A percentile compares a stretch with the other conserved stretches of the same genome.
Evolutionary conservation across 805 yeast species (phyloP).

Genomic region (Cyberlindnera bimundalis): DNA sequence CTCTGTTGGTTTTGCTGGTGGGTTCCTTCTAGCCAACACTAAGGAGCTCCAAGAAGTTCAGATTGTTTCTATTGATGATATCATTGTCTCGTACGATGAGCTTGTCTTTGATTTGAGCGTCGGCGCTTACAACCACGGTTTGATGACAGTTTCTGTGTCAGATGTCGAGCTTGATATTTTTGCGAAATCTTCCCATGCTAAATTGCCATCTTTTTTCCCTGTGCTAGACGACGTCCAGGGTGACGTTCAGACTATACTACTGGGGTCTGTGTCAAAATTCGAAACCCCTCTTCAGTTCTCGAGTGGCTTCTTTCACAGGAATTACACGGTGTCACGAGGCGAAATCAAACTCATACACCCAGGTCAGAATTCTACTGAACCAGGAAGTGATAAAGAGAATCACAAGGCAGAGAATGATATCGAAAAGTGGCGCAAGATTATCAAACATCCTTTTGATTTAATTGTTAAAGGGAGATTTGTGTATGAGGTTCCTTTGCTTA

Average conservation of each 20-base stretch:
- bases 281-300: conserved; percentile 73
- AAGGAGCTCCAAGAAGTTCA: conserved; percentile 72
- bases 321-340: conserved; percentile 55
- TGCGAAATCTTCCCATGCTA: conserved; percentile 61
- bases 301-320: conserved; percentile 73
- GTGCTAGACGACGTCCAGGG: conserved; percentile 13
- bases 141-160: conserved; percentile 59
- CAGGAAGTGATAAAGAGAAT: conserved; percentile 24
- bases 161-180: conserved; percentile 80
- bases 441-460: conserved; percentile 79
- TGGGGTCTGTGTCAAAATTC: conserved; percentile 64
- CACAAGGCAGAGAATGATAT: conserved; percentile 31
- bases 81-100: conserved; percentile 80
- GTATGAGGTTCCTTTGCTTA: conserved; percentile 67
- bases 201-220: conserved; percentile 12
- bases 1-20: conserved; percentile 72
- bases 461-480: conserved; percentile 78
- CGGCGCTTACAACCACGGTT: conserved; percentile 85
- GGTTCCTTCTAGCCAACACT: conserved; percentile 81
- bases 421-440: conserved; percentile 69
- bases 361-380: conserved; percentile 41
- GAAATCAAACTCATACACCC: conserved; percentile 73
- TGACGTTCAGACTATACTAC: conserved; percentile 54
- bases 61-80: conserved; percentile 59
- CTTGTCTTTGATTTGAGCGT: conserved; percentile 73